Base-by-base conservation (phyloP, 2,329 filamentous ascomycete genomes). In the Leptodontidium sp. region DNA sequence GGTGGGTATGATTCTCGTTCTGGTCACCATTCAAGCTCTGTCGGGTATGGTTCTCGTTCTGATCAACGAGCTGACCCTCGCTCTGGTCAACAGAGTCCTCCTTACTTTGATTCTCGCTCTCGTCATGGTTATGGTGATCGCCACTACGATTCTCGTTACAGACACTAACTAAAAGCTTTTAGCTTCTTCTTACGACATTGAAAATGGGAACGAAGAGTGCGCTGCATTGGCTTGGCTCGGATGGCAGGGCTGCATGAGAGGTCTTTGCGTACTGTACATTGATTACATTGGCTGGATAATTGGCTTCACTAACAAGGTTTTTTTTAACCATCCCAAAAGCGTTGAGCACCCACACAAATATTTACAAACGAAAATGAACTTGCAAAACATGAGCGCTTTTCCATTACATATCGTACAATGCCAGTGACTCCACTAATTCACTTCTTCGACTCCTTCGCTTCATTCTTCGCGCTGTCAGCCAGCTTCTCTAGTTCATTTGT, bases 401-500 rank as follows among this genome's bases (percentile, higher is more conserved):
- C 14, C 17, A 29, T 59, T 45, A 59, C 57, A 59, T 59, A 64
- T 53, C 49, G 11, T 64, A 64, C 47, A 64, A 40, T 53, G 35
- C 35, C 32, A 6, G 24, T 53, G 35, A 47, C 17, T 45, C 26
- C n/a, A 50, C n/a, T 24, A 26, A 55, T 38, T 32, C 45, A 55
- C 61, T 65, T 65, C 50, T 65, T 65, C 21, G 52, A 52, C 15
- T 77, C 74, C 49, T 65, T 65, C 32, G 52, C 63, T 8, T 77
- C 74, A 61, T 74, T 70, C 43, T 68, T 71, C n/a, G 72, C 86
- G 74, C 87, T 84, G 1, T 89, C 82, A 2, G 81, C 80, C 73
- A 91, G 83, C 72, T 91, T 85, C 76, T 90, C 82, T 0, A 87
- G 85, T 79, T 87, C 83, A 59, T 84, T 77, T 0, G 82, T 82